Evolutionary conservation across 2,329 filamentous ascomycete species (phyloP).

Genomic region (Aspergillus sp.): DNA sequence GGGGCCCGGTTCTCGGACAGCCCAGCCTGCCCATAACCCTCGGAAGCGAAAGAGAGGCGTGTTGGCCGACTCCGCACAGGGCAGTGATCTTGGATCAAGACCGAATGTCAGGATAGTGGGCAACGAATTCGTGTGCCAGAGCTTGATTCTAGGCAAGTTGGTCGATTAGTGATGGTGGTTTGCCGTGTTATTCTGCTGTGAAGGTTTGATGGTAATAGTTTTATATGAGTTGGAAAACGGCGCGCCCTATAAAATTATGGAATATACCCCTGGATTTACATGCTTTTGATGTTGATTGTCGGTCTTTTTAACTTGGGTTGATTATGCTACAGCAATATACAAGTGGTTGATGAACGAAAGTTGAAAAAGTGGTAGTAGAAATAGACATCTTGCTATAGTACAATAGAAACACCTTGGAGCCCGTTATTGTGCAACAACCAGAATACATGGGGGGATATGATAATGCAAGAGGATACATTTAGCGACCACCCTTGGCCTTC

Average conservation of each 20-base stretch:
- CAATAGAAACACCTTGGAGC: slow-evolving; percentile 28
- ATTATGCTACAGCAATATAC: too few species aligned
- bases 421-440: slow-evolving; percentile 12
- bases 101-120: slow-evolving; percentile 66
- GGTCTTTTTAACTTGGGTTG: background rate
- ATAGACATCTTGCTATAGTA: slow-evolving; percentile 32
- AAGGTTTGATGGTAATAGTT: background rate
- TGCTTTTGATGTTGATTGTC: background rate
- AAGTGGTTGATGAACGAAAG: background rate
- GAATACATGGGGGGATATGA: slow-evolving; percentile 14
- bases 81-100: slow-evolving; percentile 34
- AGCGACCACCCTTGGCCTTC: slow-evolving; percentile 34
- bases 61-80: slow-evolving; percentile 22
- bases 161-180: slow-evolving; percentile 54
- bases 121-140: slow-evolving; percentile 89
- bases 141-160: slow-evolving; percentile 79
- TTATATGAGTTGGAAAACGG: background rate
- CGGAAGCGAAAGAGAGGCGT: slow-evolving; percentile 46
- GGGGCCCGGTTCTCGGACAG: slow-evolving; percentile 19
- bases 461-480: slow-evolving; percentile 8
- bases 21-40: slow-evolving; percentile 33
- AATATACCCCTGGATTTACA: slow-evolving; percentile 3
- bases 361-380: background rate
- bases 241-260: background rate
- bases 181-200: background rate